Conservation (phyloP, 2,329 filamentous ascomycete genomes). For the Ascocoryne sarcoides region DNA sequence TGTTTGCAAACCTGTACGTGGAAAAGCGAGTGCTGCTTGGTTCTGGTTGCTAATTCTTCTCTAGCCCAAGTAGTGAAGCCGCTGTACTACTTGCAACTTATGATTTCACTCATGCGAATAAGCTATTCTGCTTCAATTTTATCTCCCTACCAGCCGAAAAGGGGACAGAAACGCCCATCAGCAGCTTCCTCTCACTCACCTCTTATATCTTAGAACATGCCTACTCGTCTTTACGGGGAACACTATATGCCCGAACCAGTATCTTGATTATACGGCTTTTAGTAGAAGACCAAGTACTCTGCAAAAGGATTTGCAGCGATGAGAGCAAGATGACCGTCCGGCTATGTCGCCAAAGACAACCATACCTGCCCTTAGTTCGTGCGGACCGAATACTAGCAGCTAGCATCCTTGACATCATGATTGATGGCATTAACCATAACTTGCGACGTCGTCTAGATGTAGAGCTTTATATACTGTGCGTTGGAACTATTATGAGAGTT, state of each 20-base stretch:
- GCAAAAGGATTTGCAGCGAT: conserved; percentile 76
- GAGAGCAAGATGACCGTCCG: conserved; percentile 67
- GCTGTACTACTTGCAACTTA: conserved; percentile 79
- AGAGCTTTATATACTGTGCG: conserved; percentile 70
- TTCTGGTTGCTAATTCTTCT: neutral
- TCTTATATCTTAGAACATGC: conserved; percentile 94
- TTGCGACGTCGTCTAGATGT: conserved; percentile 77
- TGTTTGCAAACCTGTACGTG: conserved; percentile 70
- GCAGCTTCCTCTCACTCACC: conserved; percentile 74
- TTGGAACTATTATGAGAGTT: conserved; percentile 74
- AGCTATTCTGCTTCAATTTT: conserved; percentile 83
- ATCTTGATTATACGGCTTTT: conserved; percentile 79
- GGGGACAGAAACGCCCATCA: conserved; percentile 64
- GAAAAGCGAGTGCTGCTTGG: neutral
- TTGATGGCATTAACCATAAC: conserved; percentile 92
- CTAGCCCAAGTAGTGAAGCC: conserved; percentile 69
- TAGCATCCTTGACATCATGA: conserved; percentile 73
- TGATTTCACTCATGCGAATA: conserved; percentile 91
- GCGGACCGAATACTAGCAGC: conserved; percentile 67
- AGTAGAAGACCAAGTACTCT: conserved; percentile 73
- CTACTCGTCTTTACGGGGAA: conserved; percentile 68
- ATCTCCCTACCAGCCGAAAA: conserved; percentile 57
- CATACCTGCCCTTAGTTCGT: conserved; percentile 67
- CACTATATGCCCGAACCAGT: conserved; percentile 76
- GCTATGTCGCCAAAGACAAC: conserved; percentile 81